phyloP scores from a whole-genome alignment of 768 basidiomycete genomes.

The Guyanaporus albipodus region DNA sequence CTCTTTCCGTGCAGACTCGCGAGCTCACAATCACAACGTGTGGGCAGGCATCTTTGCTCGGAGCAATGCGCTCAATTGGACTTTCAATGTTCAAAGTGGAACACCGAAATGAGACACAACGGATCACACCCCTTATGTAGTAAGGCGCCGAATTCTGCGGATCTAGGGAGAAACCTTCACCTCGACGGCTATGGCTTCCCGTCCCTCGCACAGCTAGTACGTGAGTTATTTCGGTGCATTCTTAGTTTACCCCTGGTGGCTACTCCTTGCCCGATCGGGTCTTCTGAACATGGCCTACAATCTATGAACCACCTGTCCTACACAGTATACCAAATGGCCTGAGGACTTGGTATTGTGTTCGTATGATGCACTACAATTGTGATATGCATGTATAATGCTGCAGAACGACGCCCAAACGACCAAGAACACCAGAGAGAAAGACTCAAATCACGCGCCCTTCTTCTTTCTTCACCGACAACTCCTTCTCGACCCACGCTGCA shows the following conservation, averaged over 20 bases:
- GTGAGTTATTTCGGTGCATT: slow-evolving; percentile 87
- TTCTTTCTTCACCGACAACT: slow-evolving; percentile 23
- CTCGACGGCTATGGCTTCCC: slow-evolving; percentile 78
- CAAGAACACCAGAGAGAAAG: too few relatives aligned
- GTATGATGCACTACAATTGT: too few relatives aligned
- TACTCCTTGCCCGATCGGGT: slow-evolving; percentile 45
- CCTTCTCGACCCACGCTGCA: slow-evolving; percentile 48
- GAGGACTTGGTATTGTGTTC: slow-evolving; percentile 73
- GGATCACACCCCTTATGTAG: too few relatives aligned
- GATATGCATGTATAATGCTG: too few relatives aligned
- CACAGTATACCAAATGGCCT: slow-evolving; percentile 63
- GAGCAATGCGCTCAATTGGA: slow-evolving; percentile 65
- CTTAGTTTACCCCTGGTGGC: slow-evolving; percentile 51
- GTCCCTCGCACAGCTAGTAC: slow-evolving; percentile 84
- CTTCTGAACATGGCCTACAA: slow-evolving; percentile 39
- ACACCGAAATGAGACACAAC: slow-evolving; percentile 56
- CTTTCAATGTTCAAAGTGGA: slow-evolving; percentile 70
- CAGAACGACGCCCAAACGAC: too few relatives aligned
- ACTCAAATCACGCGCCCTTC: too few relatives aligned
- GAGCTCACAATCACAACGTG: slow-evolving; percentile 78
- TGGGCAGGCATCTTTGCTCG: slow-evolving; percentile 78
- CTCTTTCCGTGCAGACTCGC: slow-evolving; percentile 67
- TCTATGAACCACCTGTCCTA: slow-evolving; percentile 75
- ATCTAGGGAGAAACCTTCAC: slow-evolving; percentile 19
- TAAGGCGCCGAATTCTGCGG: slow-evolving; percentile 1